Conservation (phyloP, 768 basidiomycete species). For the Lactarius indigo region DNA sequence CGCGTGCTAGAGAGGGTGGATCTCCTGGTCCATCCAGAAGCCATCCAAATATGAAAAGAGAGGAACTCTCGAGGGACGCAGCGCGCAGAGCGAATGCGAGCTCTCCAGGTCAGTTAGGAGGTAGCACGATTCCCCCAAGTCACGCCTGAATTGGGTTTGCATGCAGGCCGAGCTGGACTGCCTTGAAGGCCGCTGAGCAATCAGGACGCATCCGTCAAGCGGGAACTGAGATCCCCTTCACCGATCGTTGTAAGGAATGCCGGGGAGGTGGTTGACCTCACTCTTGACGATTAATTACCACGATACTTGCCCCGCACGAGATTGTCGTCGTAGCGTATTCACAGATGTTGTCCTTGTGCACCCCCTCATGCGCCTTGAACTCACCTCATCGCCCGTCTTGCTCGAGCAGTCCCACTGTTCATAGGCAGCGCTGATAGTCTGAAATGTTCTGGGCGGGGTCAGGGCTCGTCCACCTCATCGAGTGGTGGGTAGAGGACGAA, state of each 20-base stretch:
- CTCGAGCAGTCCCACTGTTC: not conserved
- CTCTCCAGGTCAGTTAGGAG: slow-evolving; percentile 4
- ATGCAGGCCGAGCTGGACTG: slow-evolving; percentile 8
- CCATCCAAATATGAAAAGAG: not conserved
- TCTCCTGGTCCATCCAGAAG: slow-evolving; percentile 9
- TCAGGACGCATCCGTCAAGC: too few species aligned
- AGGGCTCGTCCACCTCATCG: slow-evolving; percentile 45
- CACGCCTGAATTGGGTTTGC: not conserved
- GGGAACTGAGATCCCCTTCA: too few species aligned
- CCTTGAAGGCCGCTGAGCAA: not conserved
- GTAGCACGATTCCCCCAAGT: too few species aligned
- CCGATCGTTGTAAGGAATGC: too few species aligned
- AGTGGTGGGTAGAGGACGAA: slow-evolving; percentile 35
- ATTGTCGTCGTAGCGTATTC: slow-evolving; percentile 81
- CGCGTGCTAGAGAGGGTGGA: slow-evolving; percentile 5
- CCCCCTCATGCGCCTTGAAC: slow-evolving; percentile 45
- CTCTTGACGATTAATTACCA: too few species aligned
- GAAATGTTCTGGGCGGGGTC: slow-evolving; percentile 59
- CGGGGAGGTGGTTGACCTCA: too few species aligned
- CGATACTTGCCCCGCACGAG: slow-evolving; percentile 49
- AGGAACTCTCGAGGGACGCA: not conserved
- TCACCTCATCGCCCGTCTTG: slow-evolving; percentile 10
- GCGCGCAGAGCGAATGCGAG: slow-evolving; percentile 5
- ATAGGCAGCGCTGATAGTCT: slow-evolving; percentile 66
- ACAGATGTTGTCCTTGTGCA: slow-evolving; percentile 89